phyloP scores from a whole-genome alignment of 1,284 basidiomycete species.

The Moesziomyces globuligerus region DNA sequence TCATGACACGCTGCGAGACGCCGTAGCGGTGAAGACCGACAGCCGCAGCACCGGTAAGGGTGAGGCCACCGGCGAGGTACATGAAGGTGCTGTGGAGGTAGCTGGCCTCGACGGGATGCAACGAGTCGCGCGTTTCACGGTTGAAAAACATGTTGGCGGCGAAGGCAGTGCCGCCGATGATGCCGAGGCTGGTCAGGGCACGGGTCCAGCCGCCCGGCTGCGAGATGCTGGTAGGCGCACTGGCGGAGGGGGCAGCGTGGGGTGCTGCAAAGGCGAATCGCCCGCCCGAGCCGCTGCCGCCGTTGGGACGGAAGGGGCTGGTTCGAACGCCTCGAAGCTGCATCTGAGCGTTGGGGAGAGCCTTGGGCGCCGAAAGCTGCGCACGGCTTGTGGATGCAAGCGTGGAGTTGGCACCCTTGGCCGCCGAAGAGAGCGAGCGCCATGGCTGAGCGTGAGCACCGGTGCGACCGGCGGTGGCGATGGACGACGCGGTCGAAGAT shows the following conservation, averaged over 20 bases:
- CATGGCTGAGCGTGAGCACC: conserved; percentile 29
- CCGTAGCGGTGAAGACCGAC: conserved; percentile 81
- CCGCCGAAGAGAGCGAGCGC: conserved; percentile 19
- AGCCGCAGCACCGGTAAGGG: conserved; percentile 80
- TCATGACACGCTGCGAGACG: conserved; percentile 80
- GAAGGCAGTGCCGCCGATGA: conserved; percentile 63
- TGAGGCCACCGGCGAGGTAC: conserved; percentile 84
- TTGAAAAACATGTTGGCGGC: conserved; percentile 66
- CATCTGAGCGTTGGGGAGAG: conserved; percentile 30
- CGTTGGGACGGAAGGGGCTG: conserved; percentile 46
- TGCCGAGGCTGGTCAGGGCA: conserved; percentile 56
- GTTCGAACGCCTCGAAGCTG: conserved; percentile 45
- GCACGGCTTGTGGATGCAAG: conserved; percentile 8
- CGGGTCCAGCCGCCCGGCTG: conserved; percentile 61
- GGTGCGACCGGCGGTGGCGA: conserved; percentile 12
- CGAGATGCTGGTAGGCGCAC: conserved; percentile 53
- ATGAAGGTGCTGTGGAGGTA: conserved; percentile 85
- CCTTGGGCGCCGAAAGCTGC: conserved; percentile 3
- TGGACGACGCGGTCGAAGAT: conserved; percentile 24
- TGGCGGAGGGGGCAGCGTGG: conserved; percentile 49
- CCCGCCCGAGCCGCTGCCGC: conserved; percentile 14
- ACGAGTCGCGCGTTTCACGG: conserved; percentile 59
- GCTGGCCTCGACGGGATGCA: conserved; percentile 46
- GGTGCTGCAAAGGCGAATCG: conserved; percentile 48
- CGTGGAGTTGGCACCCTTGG: conserved; percentile 9